Evolutionary conservation across 176 grass and related monocot genomes (phyloP), one percentile per base, ranked within the genome.

Genomic region (Cenchrus purpureus): DNA sequence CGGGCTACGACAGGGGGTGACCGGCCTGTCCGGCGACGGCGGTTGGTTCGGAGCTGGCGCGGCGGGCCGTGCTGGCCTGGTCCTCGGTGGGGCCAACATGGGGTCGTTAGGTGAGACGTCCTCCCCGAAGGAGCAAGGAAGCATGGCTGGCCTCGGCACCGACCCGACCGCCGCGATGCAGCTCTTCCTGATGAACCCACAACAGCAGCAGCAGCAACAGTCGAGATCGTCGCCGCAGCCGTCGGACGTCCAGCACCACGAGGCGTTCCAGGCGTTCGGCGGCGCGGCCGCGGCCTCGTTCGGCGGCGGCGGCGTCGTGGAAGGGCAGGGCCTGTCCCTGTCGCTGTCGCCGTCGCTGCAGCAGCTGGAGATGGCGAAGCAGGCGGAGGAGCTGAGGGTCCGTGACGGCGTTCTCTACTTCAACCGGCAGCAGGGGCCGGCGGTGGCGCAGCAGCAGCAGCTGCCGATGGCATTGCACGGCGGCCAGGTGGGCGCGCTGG

Each of bases 351-450:
- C 93, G 31, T 97, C 94, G 40, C 73, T 99, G 45, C 97, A 97
- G 77, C 97, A 99, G 82, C 87, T 99, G 29, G 97, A 99, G 87
- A 94, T 99, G 97, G 88, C 91, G 56, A 99, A 99, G 84, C 85
- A 84, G 84, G 91, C 90, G 20, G 93, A 98, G 72, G 97, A 98
- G 72, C 85, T 98, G 20, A 78, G 97, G 31, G 86, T 96, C 28
- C 63, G 97, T 9, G 91, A 98, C 68, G 94, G 92, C 76, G 88
- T 96, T 74, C 68, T 98, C 51, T 98, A 94, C 83, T 95, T 98
- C 83, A 94, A 98, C 83, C 91, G 89, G 19, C 89, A 74, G 55
- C 84, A 87, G 68, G 77, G 49, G 12, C 17, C 86, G 42, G 71
- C 78, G 82, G 85, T 88, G 86, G 85, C 78, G 61, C 92, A 10